These are phyloP conservation scores for Trichoderma pleuroti DNA, from an alignment of 2,329 filamentous ascomycete species.

Conservation along the genomic window DNA sequence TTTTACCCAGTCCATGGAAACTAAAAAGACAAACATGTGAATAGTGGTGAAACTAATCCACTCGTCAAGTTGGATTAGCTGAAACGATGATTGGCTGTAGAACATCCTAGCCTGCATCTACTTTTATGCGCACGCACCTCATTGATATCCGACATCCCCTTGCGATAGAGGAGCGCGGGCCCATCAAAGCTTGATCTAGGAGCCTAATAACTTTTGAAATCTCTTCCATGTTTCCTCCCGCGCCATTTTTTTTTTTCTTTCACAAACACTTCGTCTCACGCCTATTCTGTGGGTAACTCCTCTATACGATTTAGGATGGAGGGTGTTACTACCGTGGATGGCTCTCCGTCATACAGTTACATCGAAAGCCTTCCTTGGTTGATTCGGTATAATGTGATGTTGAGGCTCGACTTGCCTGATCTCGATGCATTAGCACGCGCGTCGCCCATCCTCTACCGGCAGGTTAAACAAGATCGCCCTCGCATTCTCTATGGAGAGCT, in stretches of 20 bases:
- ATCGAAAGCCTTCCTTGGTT: neutral
- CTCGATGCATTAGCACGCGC: constrained; percentile 13
- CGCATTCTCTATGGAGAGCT: neutral
- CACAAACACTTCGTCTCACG: neutral
- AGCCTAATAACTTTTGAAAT: neutral
- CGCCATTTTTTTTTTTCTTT: neutral
- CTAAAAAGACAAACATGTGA: neutral
- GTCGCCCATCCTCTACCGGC: neutral
- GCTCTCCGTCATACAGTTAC: neutral
- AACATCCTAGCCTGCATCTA: neutral
- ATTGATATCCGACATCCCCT: neutral
- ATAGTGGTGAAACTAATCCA: neutral
- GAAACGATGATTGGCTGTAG: neutral
- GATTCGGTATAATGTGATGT: constrained; percentile 17
- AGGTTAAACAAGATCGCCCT: neutral
- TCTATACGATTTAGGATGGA: neutral
- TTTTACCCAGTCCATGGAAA: neutral
- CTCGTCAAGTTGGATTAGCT: neutral
- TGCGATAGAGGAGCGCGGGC: neutral
- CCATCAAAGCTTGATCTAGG: neutral
- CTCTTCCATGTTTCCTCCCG: neutral
- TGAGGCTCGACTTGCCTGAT: constrained; percentile 1
- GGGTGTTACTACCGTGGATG: neutral
- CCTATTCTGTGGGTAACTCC: too few relatives aligned
- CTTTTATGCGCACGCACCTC: neutral